Conservation (phyloP, 2,329 filamentous ascomycete species). For the Microsporum audouinii region DNA sequence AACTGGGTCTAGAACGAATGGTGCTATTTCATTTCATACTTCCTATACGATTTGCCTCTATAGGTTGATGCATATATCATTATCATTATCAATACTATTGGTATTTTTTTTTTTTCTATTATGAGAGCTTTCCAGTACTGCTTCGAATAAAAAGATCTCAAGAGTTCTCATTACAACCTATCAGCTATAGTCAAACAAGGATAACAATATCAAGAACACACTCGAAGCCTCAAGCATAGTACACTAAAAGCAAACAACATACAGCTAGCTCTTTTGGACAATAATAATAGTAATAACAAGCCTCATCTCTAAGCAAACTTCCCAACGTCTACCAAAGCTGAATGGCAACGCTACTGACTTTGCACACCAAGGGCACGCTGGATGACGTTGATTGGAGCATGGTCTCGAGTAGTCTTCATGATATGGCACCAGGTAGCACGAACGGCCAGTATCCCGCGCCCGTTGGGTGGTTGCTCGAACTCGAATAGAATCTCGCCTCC, state of each 20-base stretch:
- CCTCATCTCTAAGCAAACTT: background rate
- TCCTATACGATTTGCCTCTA: background rate
- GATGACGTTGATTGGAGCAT: slow-evolving; percentile 50
- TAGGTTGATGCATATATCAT: background rate
- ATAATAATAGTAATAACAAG: background rate
- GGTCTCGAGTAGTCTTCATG: slow-evolving; percentile 69
- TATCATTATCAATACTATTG: background rate
- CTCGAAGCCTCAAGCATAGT: background rate
- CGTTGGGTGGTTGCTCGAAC: slow-evolving; percentile 13
- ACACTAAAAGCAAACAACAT: background rate
- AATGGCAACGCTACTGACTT: background rate
- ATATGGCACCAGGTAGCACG: slow-evolving; percentile 67
- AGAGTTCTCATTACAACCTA: background rate
- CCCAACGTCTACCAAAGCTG: background rate
- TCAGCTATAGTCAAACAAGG: background rate
- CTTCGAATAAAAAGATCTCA: background rate
- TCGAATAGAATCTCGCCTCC: slow-evolving; percentile 74
- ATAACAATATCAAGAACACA: background rate
- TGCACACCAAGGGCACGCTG: slow-evolving; percentile 28
- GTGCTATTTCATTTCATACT: background rate
- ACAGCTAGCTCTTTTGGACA: background rate
- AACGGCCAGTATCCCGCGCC: slow-evolving; percentile 40
- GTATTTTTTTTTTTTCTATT: background rate
- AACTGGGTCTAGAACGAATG: background rate
- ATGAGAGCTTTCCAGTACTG: too few species aligned